These are phyloP conservation scores for Pisolithus thermaeus DNA, from an alignment of 1,284 basidiomycete species.

Conservation along the genomic window DNA sequence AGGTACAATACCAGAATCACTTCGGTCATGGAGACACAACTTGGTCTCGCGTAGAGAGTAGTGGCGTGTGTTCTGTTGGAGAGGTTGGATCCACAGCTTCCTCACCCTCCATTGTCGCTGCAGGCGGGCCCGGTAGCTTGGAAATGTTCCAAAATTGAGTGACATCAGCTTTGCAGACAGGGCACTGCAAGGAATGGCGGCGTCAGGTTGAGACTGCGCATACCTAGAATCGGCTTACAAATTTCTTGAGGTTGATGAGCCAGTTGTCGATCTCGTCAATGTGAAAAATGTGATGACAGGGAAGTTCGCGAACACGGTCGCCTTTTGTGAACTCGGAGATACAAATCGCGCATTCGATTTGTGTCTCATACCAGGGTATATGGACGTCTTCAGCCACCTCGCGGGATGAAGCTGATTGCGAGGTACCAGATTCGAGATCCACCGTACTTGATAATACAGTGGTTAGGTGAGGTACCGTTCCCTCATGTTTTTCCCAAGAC, in stretches of 20 bases:
- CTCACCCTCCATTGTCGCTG: conserved; percentile 1
- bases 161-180: conserved; percentile 84
- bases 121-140: conserved; percentile 7
- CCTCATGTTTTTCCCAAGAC: conserved; percentile 71
- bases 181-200: conserved; percentile 53
- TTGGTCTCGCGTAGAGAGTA: conserved; percentile 24
- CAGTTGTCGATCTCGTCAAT: conserved; percentile 84
- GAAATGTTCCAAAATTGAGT: conserved; percentile 51
- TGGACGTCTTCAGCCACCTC: conserved; percentile 26
- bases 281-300: conserved; percentile 88
- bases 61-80: conserved; percentile 34
- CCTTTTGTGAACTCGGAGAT: conserved; percentile 79
- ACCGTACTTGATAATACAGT: conserved; percentile 27
- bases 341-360: conserved; percentile 86
- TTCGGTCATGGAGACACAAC: conserved; percentile 11
- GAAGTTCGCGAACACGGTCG: conserved; percentile 82
- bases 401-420: conserved; percentile 41
- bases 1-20: conserved; percentile 13
- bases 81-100: conserved; percentile 7
- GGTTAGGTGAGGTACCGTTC: conserved; percentile 30
- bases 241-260: conserved; percentile 84
- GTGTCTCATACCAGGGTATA: conserved; percentile 68
- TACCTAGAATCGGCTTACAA: conserved; percentile 46
- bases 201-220: neutral
- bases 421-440: conserved; percentile 35